Conservation (phyloP, 2,329 filamentous ascomycete genomes). For the Phaeophleospora eucalypticola region DNA sequence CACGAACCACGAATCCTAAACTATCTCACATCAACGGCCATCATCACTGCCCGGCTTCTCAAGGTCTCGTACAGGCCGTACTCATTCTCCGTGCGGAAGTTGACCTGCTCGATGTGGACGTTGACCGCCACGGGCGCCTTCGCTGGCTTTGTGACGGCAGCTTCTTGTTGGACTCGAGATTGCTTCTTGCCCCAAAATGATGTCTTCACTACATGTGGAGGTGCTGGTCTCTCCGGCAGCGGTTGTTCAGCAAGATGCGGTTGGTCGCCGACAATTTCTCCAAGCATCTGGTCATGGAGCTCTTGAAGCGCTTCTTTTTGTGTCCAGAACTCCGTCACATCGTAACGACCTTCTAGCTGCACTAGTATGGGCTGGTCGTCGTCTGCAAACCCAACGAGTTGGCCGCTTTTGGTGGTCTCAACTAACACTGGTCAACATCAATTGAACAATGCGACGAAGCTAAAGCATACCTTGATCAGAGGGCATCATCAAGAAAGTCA, state of each 20-base stretch:
- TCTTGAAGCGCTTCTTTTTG: slow-evolving; percentile 28
- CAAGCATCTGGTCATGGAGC: slow-evolving; percentile 23
- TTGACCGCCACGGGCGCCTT: slow-evolving; percentile 21
- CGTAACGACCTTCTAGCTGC: slow-evolving; percentile 27
- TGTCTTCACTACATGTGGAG: slow-evolving; percentile 9
- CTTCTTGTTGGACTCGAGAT: no score
- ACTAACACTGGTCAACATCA: slow-evolving; percentile 12
- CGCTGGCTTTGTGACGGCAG: background rate
- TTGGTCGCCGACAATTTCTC: slow-evolving; percentile 16
- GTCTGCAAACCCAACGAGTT: slow-evolving; percentile 25
- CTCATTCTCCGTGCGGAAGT: slow-evolving; percentile 41
- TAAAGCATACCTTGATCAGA: slow-evolving; percentile 29
- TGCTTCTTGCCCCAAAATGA: slow-evolving; percentile 22
- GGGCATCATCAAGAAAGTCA: slow-evolving; percentile 29
- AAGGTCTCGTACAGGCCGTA: slow-evolving; percentile 44
- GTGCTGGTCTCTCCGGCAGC: slow-evolving; percentile 9
- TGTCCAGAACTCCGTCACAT: slow-evolving; percentile 31
- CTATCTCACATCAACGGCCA: slow-evolving; percentile 19
- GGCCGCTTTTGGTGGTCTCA: slow-evolving; percentile 18
- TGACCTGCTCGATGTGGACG: slow-evolving; percentile 38
- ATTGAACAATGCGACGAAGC: background rate
- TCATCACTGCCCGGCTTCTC: slow-evolving; percentile 22
- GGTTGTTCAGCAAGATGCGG: background rate
- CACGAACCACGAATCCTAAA: background rate
- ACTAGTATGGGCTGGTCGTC: slow-evolving; percentile 26